Base-by-base conservation (phyloP, 2,329 filamentous ascomycete species). In the Ascochyta lentis region DNA sequence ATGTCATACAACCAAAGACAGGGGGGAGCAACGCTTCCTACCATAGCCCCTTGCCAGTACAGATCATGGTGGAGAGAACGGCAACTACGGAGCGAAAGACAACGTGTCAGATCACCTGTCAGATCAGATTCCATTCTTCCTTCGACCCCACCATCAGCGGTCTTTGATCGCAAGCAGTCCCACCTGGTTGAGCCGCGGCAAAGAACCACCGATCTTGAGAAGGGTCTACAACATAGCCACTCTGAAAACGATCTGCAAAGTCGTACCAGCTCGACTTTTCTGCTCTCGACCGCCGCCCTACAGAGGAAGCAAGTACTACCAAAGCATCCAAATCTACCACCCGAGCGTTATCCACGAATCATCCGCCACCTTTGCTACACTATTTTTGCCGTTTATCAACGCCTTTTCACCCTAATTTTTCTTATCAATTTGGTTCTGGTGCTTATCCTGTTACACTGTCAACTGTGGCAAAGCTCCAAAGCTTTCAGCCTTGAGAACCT, bases 401-500 rank as follows among this genome's bases (percentile, higher is more conserved):
- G 77, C 26, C 70, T 81, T 31, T 80, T 81, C 60, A 70, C 75
- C 4, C 48, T 79, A 19, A 66, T 78, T 38, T 73, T 79, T 58
- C 23, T 78, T 31, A 63, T 68, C 61, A 81, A 81, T 58, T 13
- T 74, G 12, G 61, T 70, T 19, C 39, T 47, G 4, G 63, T 67
- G 13, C 47, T 71, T 13, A 12, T 66, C 38, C 22, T 64, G 10
- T 15, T 70, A 2, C 47, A 55, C 29, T 33, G 63, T 19, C 16
- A 43, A 8, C 40, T 24, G 2, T 44, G 47, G 54, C 19, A 44
- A 29, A 22, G 3, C 1, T 34, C 38, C 3, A 16, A 1, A 1
- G 27, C 26, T n/a, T 34, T 64, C 27, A 23, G 40, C 0, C 49
- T 63, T 19, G 38, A 53, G n/a, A 47, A 56, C 10, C 50, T 74